Percentiles rank a stretch among this genome's conserved stretches.
These are phyloP conservation scores for Teunomyces stri DNA, from an alignment of 805 yeast species.

Conservation along the genomic window DNA sequence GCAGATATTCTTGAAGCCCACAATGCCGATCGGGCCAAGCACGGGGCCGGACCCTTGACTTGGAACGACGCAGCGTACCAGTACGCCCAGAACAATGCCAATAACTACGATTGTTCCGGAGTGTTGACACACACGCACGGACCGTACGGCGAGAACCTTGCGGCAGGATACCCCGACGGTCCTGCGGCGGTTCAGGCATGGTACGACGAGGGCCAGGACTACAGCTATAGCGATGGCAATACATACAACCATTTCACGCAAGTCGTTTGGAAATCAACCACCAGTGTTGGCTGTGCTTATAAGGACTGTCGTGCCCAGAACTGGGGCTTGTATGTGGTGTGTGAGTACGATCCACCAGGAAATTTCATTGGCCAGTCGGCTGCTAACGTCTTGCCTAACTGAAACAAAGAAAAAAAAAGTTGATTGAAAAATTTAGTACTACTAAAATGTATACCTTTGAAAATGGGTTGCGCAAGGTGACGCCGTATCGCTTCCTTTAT, in stretches of 20 bases:
- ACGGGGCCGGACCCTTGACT: conserved; percentile 26
- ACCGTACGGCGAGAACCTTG: conserved; percentile 37
- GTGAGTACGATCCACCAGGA: conserved; percentile 37
- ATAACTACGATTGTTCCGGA: conserved; percentile 38
- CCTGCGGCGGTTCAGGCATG: conserved; percentile 32
- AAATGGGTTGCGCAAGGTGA: conserved; percentile 34
- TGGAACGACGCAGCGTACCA: conserved; percentile 32
- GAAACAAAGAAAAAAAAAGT: background rate
- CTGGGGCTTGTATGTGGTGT: conserved; percentile 33
- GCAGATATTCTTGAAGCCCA: conserved; percentile 31
- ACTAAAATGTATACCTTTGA: conserved; percentile 10
- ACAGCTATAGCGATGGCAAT: conserved; percentile 22
- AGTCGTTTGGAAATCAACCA: conserved; percentile 29
- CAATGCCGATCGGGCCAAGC: conserved; percentile 30
- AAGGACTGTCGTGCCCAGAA: conserved; percentile 27
- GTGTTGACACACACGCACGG: conserved; percentile 36
- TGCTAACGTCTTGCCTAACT: conserved; percentile 25
- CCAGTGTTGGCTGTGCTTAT: conserved; percentile 31
- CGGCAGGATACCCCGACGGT: conserved; percentile 33
- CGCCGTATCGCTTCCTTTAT: conserved; percentile 31
- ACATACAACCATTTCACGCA: conserved; percentile 32
- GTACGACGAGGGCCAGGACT: conserved; percentile 33
- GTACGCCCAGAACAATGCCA: conserved; percentile 34
- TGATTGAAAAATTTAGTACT: background rate
- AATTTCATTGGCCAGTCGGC: conserved; percentile 29